These are phyloP conservation scores for Xylariaceae sp. DNA, from an alignment of 2,329 filamentous ascomycete species.

Conservation along the genomic window DNA sequence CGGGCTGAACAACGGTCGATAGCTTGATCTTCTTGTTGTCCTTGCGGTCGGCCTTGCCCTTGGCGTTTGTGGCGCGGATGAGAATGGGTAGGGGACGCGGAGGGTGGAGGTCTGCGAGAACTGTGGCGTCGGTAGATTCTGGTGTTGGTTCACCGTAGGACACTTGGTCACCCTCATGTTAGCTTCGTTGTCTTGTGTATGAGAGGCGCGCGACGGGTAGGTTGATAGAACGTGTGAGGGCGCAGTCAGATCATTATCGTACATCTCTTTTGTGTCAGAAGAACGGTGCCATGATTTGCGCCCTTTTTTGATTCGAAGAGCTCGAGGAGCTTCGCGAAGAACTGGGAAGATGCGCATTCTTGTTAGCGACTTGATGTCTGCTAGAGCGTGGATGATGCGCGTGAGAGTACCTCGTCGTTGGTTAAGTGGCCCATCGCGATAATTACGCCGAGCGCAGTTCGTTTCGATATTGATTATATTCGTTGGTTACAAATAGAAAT, in stretches of 20 bases:
- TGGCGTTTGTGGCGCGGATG: constrained; percentile 79
- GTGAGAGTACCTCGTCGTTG: constrained; percentile 52
- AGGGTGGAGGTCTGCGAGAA: constrained; percentile 56
- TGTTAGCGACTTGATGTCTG: constrained; percentile 3
- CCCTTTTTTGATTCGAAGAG: constrained; percentile 63
- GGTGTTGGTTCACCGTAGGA: constrained; percentile 41
- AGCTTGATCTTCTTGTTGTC: constrained; percentile 59
- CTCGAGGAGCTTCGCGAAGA: constrained; percentile 63
- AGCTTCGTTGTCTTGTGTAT: not conserved
- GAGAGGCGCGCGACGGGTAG: not conserved
- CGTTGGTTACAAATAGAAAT: no score
- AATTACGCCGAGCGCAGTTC: not conserved
- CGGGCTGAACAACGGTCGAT: constrained; percentile 74
- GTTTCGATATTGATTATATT: no score
- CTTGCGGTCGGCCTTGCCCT: constrained; percentile 51
- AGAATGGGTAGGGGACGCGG: constrained; percentile 63
- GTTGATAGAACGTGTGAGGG: not conserved
- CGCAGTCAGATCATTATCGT: constrained; percentile 27
- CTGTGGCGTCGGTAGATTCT: constrained; percentile 41
- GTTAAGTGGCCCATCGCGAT: constrained; percentile 45
- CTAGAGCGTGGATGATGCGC: constrained; percentile 3
- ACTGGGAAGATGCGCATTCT: constrained; percentile 44
- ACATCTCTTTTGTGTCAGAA: constrained; percentile 73
- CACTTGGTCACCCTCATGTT: constrained; percentile 32
- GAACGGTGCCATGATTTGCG: constrained; percentile 68